Evolutionary conservation across 305 asterid species (phyloP).

Genomic region (Solanum hybrid): DNA sequence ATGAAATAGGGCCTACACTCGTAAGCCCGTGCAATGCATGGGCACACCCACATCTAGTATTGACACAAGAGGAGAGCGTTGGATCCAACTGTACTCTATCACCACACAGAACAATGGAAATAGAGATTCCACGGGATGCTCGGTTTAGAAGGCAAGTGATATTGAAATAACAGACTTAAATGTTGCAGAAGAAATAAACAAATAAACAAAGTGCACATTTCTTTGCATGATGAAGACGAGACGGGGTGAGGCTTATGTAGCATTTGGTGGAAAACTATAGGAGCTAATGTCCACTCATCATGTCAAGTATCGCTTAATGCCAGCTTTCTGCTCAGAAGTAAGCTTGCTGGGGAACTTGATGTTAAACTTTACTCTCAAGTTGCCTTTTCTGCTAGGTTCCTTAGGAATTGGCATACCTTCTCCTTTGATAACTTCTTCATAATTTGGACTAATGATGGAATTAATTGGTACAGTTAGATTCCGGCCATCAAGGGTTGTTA

Average conservation of each 20-base stretch:
- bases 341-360: constrained; percentile 78
- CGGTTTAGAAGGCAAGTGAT: not conserved
- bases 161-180: not conserved
- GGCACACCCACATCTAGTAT: not conserved
- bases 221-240: constrained; percentile 4
- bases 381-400: constrained; percentile 74
- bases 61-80: not conserved
- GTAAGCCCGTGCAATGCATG: not conserved
- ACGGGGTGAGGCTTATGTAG: constrained; percentile 7
- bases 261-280: not conserved
- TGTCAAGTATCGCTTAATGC: constrained; percentile 62
- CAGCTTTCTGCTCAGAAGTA: constrained; percentile 77
- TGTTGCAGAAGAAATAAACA: not conserved
- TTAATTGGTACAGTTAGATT: constrained; percentile 48
- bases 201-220: not conserved
- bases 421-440: constrained; percentile 77
- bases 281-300: not conserved
- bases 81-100: not conserved
- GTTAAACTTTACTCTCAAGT: constrained; percentile 66
- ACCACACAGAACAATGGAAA: not conserved
- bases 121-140: not conserved
- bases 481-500: constrained; percentile 77
- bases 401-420: constrained; percentile 90
- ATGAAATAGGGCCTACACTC: not conserved
- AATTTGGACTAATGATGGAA: constrained; percentile 50